Conservation (phyloP, 257 asterid species). For the Ehretia macrophylla region DNA sequence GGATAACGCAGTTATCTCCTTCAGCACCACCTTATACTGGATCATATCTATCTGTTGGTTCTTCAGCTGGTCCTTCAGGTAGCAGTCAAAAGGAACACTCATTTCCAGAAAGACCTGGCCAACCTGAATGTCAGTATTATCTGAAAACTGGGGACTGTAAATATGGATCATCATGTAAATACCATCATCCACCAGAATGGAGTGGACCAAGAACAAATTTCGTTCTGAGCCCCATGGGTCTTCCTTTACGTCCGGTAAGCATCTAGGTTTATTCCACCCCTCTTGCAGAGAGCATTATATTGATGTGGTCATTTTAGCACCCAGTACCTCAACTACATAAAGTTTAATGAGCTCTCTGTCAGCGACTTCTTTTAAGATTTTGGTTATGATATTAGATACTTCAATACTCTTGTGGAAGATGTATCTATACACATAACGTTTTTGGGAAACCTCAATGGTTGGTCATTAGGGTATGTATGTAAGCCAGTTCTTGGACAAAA, state of each 20-base stretch:
- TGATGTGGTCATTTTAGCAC: too few relatives aligned
- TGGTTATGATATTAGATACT: too few relatives aligned
- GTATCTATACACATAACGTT: too few relatives aligned
- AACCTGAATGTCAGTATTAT: slow-evolving; percentile 67
- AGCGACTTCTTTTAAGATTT: too few relatives aligned
- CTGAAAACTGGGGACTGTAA: slow-evolving; percentile 67
- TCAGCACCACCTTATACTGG: slow-evolving; percentile 60
- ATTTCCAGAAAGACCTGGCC: slow-evolving; percentile 71
- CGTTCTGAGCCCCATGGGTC: slow-evolving; percentile 15
- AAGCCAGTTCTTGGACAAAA: too few relatives aligned
- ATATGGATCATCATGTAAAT: slow-evolving; percentile 65
- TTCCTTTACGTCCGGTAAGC: slow-evolving; percentile 15
- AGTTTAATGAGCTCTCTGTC: too few relatives aligned
- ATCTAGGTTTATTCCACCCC: not conserved
- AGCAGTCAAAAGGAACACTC: slow-evolving; percentile 40
- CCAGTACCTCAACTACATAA: too few relatives aligned
- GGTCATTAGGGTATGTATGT: too few relatives aligned
- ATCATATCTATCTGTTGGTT: slow-evolving; percentile 30
- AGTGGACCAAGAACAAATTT: slow-evolving; percentile 36
- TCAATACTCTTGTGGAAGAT: too few relatives aligned
- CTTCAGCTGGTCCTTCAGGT: slow-evolving; percentile 50
- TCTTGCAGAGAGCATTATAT: too few relatives aligned
- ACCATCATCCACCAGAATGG: slow-evolving; percentile 66
- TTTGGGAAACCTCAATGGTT: too few relatives aligned
- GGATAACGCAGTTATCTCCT: slow-evolving; percentile 55